Conservation (phyloP, 768 basidiomycete genomes). For the Hysterangium stoloniferum region DNA sequence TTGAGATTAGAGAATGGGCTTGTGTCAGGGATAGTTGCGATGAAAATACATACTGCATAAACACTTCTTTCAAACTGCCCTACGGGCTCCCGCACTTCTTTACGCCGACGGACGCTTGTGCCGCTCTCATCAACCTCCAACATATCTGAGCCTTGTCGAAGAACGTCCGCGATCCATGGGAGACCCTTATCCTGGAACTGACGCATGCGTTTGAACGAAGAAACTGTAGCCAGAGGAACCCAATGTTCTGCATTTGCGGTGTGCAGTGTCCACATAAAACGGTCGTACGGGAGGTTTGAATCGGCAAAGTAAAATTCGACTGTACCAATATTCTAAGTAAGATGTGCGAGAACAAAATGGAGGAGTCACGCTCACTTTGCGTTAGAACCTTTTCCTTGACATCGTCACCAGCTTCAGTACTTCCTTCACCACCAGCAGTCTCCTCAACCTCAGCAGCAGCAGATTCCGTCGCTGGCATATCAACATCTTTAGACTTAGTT, state of each 20-base stretch:
- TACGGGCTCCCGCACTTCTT: conserved; percentile 71
- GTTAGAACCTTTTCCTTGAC: conserved; percentile 2
- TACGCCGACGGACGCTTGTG: conserved; percentile 63
- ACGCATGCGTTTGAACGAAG: conserved; percentile 94
- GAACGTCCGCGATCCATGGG: conserved; percentile 63
- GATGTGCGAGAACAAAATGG: neutral
- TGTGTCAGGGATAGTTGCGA: neutral
- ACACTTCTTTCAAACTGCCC: conserved; percentile 76
- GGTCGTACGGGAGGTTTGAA: conserved; percentile 91
- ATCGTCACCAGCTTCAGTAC: neutral
- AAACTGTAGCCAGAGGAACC: conserved; percentile 79
- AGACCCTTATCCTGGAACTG: conserved; percentile 53
- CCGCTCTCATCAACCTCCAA: conserved; percentile 73
- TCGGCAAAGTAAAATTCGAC: conserved; percentile 97
- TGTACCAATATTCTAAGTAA: conserved; percentile 23
- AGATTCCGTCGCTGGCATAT: too few species aligned
- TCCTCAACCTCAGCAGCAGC: too few species aligned
- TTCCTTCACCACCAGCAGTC: neutral
- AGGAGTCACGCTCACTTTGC: neutral
- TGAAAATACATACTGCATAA: conserved; percentile 64
- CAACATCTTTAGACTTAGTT: too few species aligned
- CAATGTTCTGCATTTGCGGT: conserved; percentile 78
- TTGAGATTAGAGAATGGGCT: neutral
- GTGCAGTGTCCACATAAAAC: conserved; percentile 94
- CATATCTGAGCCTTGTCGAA: conserved; percentile 38